Evolutionary conservation across 805 yeast genomes (phyloP), one percentile per base, ranked within the genome.

Genomic region (Metschnikowia borealis): DNA sequence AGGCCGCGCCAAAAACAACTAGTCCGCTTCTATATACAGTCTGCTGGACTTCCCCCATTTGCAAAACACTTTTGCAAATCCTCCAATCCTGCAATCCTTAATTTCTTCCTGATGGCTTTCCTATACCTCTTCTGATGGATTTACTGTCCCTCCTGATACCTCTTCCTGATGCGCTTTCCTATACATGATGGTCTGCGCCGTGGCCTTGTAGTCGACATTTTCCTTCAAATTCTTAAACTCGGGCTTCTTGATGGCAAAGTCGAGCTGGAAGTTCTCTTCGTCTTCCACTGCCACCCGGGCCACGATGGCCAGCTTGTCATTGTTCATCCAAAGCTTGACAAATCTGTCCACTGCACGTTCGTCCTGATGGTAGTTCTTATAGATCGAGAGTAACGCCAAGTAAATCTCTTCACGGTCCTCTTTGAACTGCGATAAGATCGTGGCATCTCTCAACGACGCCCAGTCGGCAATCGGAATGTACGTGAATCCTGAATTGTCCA

Each of bases 401-500:
- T 58, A 58, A 18, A 56, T 33, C 11, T 51, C 51, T 8, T 46
- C 48, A 65, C 89, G 74, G 37, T 74, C 77, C 17, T 72, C 65
- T 36, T 62, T 55, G 44, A 64, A 69, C 21, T 62, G 64, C 3
- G 84, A 75, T 51, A 70, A 69, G 39, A 81, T 72, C 5, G 94
- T 87, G 18, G 92, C 88, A 64, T 84, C 90, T 70, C 91, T 81
- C 51, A 87, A 66, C 2, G 92, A 86, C 37, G 88, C 85, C 92
- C 92, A 87, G 68, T 86, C 92, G 10, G 94, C 92, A 63, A 82
- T 83, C 6, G 92, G 90, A 57, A 87, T 83, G 62, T 83, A 85
- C 37, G 66, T 69, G 67, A 79, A 80, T 10, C 82, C 82, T 73
- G 75, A 42, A 66, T 67, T 79, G 52, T 84, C 82, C 55, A 80